Evolutionary conservation across 495 filamentous ascomycete genomes (phyloP).

Genomic region (Podospora comata): DNA sequence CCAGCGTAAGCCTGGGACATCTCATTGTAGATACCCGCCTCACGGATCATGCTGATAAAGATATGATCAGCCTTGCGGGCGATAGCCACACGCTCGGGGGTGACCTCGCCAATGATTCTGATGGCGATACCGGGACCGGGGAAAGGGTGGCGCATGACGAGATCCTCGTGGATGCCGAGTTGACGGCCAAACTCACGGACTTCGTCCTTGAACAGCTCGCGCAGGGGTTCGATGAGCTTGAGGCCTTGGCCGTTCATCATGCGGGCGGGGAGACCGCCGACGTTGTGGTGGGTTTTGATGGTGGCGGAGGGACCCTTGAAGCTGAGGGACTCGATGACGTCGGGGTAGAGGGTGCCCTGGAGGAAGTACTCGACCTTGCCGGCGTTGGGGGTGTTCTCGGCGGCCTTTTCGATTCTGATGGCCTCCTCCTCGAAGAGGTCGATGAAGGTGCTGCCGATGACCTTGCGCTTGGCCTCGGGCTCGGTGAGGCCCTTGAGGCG

Average conservation of each 20-base stretch:
- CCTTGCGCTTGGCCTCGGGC: conserved; percentile 89
- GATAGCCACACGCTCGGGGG: conserved; percentile 71
- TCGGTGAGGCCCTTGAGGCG: conserved; percentile 72
- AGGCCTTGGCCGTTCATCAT: conserved; percentile 36
- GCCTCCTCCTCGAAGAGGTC: conserved; percentile 84
- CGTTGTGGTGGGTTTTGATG: conserved; percentile 56
- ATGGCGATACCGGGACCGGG: conserved; percentile 78
- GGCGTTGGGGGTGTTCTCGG: conserved; percentile 51
- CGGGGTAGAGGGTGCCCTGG: conserved; percentile 42
- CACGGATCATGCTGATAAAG: conserved; percentile 83
- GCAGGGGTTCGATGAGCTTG: conserved; percentile 63
- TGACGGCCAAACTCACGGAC: conserved; percentile 23
- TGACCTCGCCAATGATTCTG: conserved; percentile 86
- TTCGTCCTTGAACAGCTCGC: conserved; percentile 66
- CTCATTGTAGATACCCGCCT: conserved; percentile 78
- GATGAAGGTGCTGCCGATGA: conserved; percentile 75
- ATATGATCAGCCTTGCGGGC: conserved; percentile 80
- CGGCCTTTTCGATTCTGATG: conserved; percentile 66
- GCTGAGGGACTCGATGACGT: conserved; percentile 77
- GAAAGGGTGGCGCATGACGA: conserved; percentile 62
- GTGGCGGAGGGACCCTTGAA: conserved; percentile 80
- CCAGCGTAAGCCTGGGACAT: conserved; percentile 67
- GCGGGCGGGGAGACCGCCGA: conserved; percentile 42
- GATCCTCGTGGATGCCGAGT: conserved; percentile 22
- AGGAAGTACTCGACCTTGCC: conserved; percentile 29